phyloP scores from a whole-genome alignment of 129 eudicot genomes.

The Silybum marianum region DNA sequence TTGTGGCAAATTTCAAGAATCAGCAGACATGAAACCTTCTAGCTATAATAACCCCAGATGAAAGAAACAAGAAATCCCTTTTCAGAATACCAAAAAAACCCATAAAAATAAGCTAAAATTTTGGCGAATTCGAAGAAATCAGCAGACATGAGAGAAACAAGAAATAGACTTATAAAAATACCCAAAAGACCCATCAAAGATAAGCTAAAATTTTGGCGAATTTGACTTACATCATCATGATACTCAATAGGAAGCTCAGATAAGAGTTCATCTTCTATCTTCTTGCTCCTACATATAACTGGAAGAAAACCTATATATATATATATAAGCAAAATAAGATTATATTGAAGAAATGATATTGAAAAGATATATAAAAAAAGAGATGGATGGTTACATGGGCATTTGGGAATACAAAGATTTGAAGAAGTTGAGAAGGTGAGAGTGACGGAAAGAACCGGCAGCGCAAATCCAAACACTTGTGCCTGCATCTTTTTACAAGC shows the following conservation, averaged over 20 bases:
- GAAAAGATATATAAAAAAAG: background rate
- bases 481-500: slow-evolving; percentile 27
- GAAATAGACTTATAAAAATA: background rate
- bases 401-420: slow-evolving; percentile 27
- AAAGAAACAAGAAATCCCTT: background rate
- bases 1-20: background rate
- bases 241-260: slow-evolving; percentile 71
- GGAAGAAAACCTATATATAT: slow-evolving; percentile 14
- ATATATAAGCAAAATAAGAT: background rate
- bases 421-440: slow-evolving; percentile 13
- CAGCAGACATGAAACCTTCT: background rate
- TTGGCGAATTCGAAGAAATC: background rate
- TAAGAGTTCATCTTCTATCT: slow-evolving; percentile 64
- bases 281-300: slow-evolving; percentile 62
- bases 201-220: background rate
- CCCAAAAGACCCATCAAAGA: background rate
- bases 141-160: background rate
- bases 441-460: slow-evolving; percentile 20
- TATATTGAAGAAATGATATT: background rate
- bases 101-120: background rate
- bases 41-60: no score
- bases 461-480: slow-evolving; percentile 29
- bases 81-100: background rate
- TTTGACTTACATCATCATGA: slow-evolving; percentile 75
- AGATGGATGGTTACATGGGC: slow-evolving; percentile 10